A percentile compares a stretch with the other conserved stretches of the same genome.
Evolutionary conservation across 2,329 filamentous ascomycete species (phyloP).

Genomic region (Sporothrix phasma): DNA sequence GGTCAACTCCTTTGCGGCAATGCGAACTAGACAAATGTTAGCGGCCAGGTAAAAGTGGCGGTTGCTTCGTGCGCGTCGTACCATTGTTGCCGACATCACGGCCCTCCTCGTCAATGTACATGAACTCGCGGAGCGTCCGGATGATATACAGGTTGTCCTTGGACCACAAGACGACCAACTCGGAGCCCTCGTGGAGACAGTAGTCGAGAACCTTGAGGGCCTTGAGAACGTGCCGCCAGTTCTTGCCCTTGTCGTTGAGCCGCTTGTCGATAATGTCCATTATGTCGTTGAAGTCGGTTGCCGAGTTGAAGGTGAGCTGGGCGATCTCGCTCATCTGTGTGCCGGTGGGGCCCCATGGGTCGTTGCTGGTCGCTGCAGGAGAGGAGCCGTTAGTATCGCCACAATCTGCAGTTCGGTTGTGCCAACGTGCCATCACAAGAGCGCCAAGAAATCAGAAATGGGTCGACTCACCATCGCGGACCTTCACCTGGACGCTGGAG

Average conservation of each 20-base stretch:
- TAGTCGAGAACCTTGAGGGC: slow-evolving; percentile 97
- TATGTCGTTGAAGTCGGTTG: slow-evolving; percentile 97
- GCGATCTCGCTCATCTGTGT: slow-evolving; percentile 99
- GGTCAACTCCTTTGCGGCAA: slow-evolving; percentile 92
- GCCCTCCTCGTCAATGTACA: slow-evolving; percentile 91
- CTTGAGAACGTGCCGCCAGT: slow-evolving; percentile 97
- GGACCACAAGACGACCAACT: slow-evolving; percentile 94
- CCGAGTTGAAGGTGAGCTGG: slow-evolving; percentile 96
- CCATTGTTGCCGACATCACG: slow-evolving; percentile 94
- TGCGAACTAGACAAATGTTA: slow-evolving; percentile 57
- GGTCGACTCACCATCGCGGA: slow-evolving; percentile 71
- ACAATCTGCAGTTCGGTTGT: too few species aligned
- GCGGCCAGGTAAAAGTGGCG: background rate
- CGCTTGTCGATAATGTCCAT: slow-evolving; percentile 99
- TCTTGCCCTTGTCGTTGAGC: slow-evolving; percentile 98
- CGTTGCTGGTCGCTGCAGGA: slow-evolving; percentile 81
- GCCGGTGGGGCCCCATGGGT: slow-evolving; percentile 95
- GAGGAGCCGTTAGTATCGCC: slow-evolving; percentile 6
- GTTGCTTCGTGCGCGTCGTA: slow-evolving; percentile 35
- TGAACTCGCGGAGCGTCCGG: slow-evolving; percentile 94
- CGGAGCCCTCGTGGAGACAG: slow-evolving; percentile 92
- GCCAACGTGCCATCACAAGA: too few species aligned
- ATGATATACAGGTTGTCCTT: slow-evolving; percentile 98
- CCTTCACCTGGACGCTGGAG: slow-evolving; percentile 91
- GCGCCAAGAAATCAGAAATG: background rate